Evolutionary conservation across 2,329 filamentous ascomycete genomes (phyloP), one percentile per base, ranked within the genome.

Genomic region (Dactylella cylindrospora): DNA sequence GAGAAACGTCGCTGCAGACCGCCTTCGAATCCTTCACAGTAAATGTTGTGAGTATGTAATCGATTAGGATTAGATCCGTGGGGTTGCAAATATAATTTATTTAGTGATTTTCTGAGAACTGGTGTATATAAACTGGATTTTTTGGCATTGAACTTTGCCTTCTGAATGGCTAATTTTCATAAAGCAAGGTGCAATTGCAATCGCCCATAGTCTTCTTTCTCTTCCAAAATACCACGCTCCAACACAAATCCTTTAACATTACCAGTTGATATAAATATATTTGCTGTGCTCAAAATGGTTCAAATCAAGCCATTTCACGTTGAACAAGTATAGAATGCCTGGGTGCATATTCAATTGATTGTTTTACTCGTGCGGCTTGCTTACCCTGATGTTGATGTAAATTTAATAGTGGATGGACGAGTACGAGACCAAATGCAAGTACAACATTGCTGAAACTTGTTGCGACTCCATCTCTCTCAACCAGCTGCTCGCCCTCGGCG

Each of bases 401-500:
- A 38, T 40, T 20, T 40, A 17, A 13, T 73, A 82, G 72, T 85
- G 82, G 82, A 84, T 84, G 80, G 79, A 83, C 71, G 73, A 75
- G 50, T 81, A 82, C 65, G 80, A 84, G 70, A 76, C 68, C 6
- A 81, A 77, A 0, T 76, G 76, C 3, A 77, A 80, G 1, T 70
- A 84, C 71, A 90, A 94, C 71, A 80, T 91, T 41, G 85, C 86
- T 54, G 87, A 91, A 72, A 91, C 87, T 0, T 91, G 87, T 70
- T 85, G 82, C 52, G 82, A 84, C 2, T 88, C 85, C 2, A 76
- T 91, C 17, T 90, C 86, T 0, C 74, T 91, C 57, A 78, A 85
- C 19, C 80, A 90, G 40, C 77, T 91, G 2, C 74, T 78, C 7
- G 72, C 73, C 0, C 72, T 91, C 20, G 83, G 76, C 3, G 51